Percentiles rank a stretch among this genome's conserved stretches.
These are phyloP conservation scores for Calycina herbarum DNA, from an alignment of 2,329 filamentous ascomycete species.

Conservation along the genomic window DNA sequence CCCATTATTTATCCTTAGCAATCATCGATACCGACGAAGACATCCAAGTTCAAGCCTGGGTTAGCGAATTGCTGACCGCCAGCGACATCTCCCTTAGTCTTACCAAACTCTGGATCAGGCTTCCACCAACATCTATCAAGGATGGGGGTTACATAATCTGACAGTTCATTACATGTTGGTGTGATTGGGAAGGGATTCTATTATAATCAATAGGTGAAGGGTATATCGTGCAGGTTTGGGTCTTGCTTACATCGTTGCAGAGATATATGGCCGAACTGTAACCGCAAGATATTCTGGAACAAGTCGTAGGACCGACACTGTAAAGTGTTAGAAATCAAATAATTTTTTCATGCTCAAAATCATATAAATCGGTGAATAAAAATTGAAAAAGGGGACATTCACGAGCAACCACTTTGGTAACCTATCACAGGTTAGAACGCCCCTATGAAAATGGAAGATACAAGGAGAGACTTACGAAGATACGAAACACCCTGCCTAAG, in stretches of 20 bases:
- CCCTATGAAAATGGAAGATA: too few relatives aligned
- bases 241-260: background rate
- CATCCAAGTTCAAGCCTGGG: background rate
- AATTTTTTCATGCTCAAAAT: background rate
- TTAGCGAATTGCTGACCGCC: background rate
- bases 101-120: background rate
- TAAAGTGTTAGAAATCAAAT: background rate
- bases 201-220: background rate
- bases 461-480: background rate
- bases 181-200: background rate
- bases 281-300: background rate
- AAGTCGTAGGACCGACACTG: background rate
- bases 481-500: background rate
- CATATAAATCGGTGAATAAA: background rate
- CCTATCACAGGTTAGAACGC: background rate
- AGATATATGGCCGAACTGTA: background rate
- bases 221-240: background rate
- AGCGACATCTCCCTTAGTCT: background rate
- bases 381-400: background rate
- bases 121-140: background rate
- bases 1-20: background rate
- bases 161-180: background rate
- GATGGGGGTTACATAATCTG: background rate
- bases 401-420: background rate
- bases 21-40: background rate